Base-by-base conservation (phyloP, 805 yeast species). In the Lipomyces chichibuensis region DNA sequence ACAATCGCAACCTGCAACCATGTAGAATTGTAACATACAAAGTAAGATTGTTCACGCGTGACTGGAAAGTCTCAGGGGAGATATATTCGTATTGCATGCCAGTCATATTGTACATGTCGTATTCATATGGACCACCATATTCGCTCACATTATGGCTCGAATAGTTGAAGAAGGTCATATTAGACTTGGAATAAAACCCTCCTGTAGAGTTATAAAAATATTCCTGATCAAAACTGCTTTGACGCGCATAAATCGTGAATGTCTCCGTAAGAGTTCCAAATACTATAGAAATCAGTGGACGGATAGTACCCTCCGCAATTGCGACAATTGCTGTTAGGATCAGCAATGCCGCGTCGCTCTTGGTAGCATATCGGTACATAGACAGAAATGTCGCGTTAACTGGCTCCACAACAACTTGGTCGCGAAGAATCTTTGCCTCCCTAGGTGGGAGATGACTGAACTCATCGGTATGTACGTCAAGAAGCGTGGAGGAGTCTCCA, bases 11-110 rank as follows among this genome's bases (percentile, higher is more conserved):
- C 35, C 17, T 29, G 33, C 25, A 55, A 3, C 76, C 81, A 11
- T 80, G 67, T 27, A 80, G 81, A 32, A 80, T 74, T 66, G 80
- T 74, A 58, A 78, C 80, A 64, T 77, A 80, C 11, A 79, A 74
- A 8, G 80, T 74, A 65, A 74, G 74, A 64, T 75, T 78, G 66
- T 79, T 71, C 57, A 77, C 75, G 20, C 52, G 43, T 62, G 69
- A 71, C 66, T 77, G 79, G 70, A 80, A 80, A 60, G 65, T n/a
- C 53, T 71, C 39, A 60, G 70, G 64, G 17, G 67, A 37, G 20
- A 66, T 54, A 49, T 58, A 65, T 29, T 49, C 57, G 57, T 57
- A 63, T 3, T 37, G 59, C 8, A 57, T 32, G 43, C 59, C 32
- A 23, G 60, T 32, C 52, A 51, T 55, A 52, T 64, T 64, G n/a